Evolutionary conservation across 2,329 filamentous ascomycete genomes (phyloP).

Genomic region (Fusarium sp.): DNA sequence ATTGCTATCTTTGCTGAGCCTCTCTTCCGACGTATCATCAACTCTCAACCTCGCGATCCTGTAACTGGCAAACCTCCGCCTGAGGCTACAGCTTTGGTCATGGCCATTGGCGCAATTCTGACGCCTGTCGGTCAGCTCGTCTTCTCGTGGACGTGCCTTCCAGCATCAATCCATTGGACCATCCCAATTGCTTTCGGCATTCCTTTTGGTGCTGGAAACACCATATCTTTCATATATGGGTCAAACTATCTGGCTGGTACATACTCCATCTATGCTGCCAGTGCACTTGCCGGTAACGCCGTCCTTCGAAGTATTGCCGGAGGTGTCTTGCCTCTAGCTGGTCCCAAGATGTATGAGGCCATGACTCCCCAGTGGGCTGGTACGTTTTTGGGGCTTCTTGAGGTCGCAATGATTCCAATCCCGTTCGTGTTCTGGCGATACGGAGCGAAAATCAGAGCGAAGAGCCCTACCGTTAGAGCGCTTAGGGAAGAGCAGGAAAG

Average conservation of each 20-base stretch:
- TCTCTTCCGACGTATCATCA: constrained; percentile 80
- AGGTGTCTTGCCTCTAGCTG: constrained; percentile 81
- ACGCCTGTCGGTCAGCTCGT: constrained; percentile 83
- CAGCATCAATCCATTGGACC: constrained; percentile 82
- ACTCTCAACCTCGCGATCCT: constrained; percentile 78
- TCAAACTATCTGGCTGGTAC: constrained; percentile 82
- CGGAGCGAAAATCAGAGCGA: constrained; percentile 63
- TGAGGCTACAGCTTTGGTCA: constrained; percentile 83
- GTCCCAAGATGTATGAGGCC: constrained; percentile 74
- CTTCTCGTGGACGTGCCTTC: constrained; percentile 90
- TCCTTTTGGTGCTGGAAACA: constrained; percentile 82
- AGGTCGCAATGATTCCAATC: constrained; percentile 80
- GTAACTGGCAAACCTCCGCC: constrained; percentile 78
- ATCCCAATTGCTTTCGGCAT: constrained; percentile 81
- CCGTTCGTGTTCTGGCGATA: constrained; percentile 81
- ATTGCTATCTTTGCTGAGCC: constrained; percentile 74
- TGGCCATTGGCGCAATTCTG: constrained; percentile 80
- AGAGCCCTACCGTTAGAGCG: constrained; percentile 60
- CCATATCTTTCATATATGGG: constrained; percentile 82
- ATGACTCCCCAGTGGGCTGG: constrained; percentile 83
- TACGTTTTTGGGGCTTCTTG: constrained; percentile 78
- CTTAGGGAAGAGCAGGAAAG: constrained; percentile 59
- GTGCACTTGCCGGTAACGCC: constrained; percentile 81
- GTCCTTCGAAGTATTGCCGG: constrained; percentile 79
- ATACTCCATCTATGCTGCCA: constrained; percentile 85